Conservation (phyloP, 352 stramenopile species). For the Phytopythium mirpurense region DNA sequence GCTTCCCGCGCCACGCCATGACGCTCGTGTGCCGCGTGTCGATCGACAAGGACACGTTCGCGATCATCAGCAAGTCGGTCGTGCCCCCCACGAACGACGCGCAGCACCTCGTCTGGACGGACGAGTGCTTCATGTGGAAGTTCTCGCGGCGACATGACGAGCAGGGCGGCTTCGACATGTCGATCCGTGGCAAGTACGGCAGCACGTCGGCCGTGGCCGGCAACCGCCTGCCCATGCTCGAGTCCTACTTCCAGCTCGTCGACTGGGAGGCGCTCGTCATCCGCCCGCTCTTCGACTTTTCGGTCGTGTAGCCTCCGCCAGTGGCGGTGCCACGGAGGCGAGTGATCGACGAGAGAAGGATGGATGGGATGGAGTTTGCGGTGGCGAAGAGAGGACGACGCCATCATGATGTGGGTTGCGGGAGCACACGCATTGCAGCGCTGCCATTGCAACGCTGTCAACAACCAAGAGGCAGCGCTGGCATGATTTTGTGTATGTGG, state of each 20-base stretch:
- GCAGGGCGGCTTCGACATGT: constrained; percentile 65
- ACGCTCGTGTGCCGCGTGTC: constrained; percentile 77
- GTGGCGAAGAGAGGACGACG: too few species aligned
- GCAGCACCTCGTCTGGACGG: constrained; percentile 84
- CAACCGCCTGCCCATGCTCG: constrained; percentile 80
- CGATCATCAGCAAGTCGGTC: constrained; percentile 80
- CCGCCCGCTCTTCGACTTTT: constrained; percentile 74
- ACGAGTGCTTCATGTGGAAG: constrained; percentile 86
- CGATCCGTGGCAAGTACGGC: constrained; percentile 74
- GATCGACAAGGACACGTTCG: constrained; percentile 78
- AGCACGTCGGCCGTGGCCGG: constrained; percentile 76
- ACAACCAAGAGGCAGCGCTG: too few species aligned
- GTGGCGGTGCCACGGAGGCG: too few species aligned
- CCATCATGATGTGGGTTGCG: too few species aligned
- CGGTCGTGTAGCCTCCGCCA: constrained; percentile 15
- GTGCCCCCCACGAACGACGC: constrained; percentile 72
- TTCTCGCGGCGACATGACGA: constrained; percentile 51
- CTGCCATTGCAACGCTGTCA: too few species aligned
- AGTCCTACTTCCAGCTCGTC: constrained; percentile 82
- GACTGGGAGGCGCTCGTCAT: constrained; percentile 84
- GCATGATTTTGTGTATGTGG: constrained; percentile 5
- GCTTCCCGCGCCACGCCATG: constrained; percentile 80
- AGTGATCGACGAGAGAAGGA: too few species aligned
- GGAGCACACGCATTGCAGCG: too few species aligned
- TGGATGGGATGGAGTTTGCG: too few species aligned